A percentile compares a stretch with the other conserved stretches of the same genome.
phyloP scores from a whole-genome alignment of 352 stramenopile genomes.

The Globisporangium ultimum region DNA sequence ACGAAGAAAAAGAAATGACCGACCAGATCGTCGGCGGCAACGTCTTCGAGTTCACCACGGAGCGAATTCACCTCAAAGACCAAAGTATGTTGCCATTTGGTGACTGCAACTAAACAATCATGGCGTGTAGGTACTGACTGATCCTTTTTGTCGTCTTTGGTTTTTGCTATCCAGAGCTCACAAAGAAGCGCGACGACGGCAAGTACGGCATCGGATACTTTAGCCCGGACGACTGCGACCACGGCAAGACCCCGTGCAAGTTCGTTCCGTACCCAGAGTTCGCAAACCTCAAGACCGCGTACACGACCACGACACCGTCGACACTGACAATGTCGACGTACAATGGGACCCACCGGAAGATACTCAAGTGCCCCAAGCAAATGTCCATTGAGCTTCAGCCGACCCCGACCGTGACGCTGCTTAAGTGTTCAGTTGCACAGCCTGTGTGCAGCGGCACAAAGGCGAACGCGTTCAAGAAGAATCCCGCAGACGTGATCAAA shows the following conservation, averaged over 20 bases:
- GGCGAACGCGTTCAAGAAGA: constrained; percentile 52
- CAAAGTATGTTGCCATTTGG: constrained; percentile 11
- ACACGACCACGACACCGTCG: constrained; percentile 39
- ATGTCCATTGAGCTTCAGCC: background rate
- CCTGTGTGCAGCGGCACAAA: constrained; percentile 49
- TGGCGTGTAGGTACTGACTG: background rate
- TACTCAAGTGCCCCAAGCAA: constrained; percentile 24
- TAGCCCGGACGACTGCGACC: constrained; percentile 39
- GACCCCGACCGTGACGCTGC: background rate
- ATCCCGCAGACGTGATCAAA: constrained; percentile 6
- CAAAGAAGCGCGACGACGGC: constrained; percentile 30
- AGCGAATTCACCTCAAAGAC: constrained; percentile 47
- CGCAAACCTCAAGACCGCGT: constrained; percentile 44
- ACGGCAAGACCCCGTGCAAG: constrained; percentile 32
- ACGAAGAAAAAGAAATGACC: constrained; percentile 72
- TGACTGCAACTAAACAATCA: background rate
- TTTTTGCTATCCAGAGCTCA: constrained; percentile 13
- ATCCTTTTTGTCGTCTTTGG: background rate
- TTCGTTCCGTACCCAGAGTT: constrained; percentile 51
- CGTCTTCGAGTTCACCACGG: constrained; percentile 78
- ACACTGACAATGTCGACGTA: constrained; percentile 35
- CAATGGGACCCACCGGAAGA: constrained; percentile 19
- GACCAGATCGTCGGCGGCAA: constrained; percentile 71
- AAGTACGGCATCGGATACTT: constrained; percentile 51
- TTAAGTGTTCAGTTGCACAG: constrained; percentile 38